Base-by-base conservation (phyloP, 2,329 filamentous ascomycete species). In the Colletotrichum camelliae region DNA sequence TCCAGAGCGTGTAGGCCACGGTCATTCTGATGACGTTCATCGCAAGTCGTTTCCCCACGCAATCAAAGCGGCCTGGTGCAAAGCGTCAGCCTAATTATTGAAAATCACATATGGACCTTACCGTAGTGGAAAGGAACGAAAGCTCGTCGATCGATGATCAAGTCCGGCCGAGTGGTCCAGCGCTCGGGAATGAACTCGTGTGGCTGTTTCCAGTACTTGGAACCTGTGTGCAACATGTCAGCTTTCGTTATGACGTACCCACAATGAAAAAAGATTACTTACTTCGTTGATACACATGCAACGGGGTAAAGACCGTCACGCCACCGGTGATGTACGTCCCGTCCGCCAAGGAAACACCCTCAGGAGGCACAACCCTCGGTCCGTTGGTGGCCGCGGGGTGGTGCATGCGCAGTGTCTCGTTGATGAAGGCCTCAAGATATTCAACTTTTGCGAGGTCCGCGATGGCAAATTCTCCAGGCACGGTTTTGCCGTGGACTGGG, bases 361-460 rank as follows among this genome's bases (percentile, higher is more conserved):
- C 76, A 4, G 79, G 75, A 2, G 82, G 80, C 1, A 80, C 79
- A 5, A 79, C 60, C 7, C 81, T 78, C 18, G 78, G 73, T 2
- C 79, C 82, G 12, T 80, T 82, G 3, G 80, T 80, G 16, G 82
- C 78, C 1, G 80, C 77, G 0, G 82, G 80, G 8, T 78, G 79
- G n/a, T 83, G 70, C 10, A 83, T 62, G 1, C 83, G 78, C 33
- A 84, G 72, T 1, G 81, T 81, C 67, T 84, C 83, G 24, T 80
- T 79, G 29, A 83, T 81, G 12, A 82, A 65, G 0, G 81, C 81
- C 12, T 79, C 80, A 2, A 84, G 70, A 21, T 78, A 77, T 7
- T 66, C 67, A 7, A 79, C 62, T 8, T 75, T 73, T 12, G 60
- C 48, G 12, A 81, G 76, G 48, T 81, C 79, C 12, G 24, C 35